Base-by-base conservation (phyloP, 495 filamentous ascomycete species). In the Lasiosphaeria miniovina region DNA sequence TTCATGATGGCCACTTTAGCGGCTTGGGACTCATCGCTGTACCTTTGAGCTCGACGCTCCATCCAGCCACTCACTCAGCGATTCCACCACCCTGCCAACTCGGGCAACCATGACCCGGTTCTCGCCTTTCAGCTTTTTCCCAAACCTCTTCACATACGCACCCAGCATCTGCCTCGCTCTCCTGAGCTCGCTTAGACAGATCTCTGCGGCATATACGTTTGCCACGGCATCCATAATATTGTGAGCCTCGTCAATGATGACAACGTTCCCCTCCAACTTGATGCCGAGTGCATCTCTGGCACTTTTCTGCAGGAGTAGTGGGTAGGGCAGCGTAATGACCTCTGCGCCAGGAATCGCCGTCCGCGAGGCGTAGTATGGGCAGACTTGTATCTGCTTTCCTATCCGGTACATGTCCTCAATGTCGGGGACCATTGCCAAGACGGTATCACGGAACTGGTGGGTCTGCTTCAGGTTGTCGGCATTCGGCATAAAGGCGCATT, bases 191-290 rank as follows among this genome's bases (percentile, higher is more conserved):
- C 68, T 70, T 5, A 93, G 77, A 9, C 86, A 84, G 33, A 98
- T 81, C 43, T 86, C 83, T 4, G 90, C 83, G 1, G 94, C 95
- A 68, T 98, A 84, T 54, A 96, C 93, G 31, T 85, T 87, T 1
- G 90, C 82, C 49, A 98, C 92, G 2, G 93, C 90, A 71, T 96
- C 92, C 86, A 97, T 97, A 36, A 98, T 82, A 69, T 98, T 98
- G 68, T 98, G 94, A 1, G 95, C 94, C 75, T 98, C 94, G 66
- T 98, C 94, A 62, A 98, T 90, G 48, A 98, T 88, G 31, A 98
- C 83, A 2, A 98, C 80, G 70, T 96, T 93, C 6, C 84, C 88
- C 64, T 93, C 91, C 9, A 98, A 73, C 35, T 89, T 94, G 24
- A 98, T 81, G 36, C 86, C 85, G 4, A 98, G 81, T 4, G 94